Percentiles rank a stretch among this genome's conserved stretches.
These are phyloP conservation scores for Marasmius fiardii DNA, from an alignment of 1,284 basidiomycete genomes.

Conservation along the genomic window DNA sequence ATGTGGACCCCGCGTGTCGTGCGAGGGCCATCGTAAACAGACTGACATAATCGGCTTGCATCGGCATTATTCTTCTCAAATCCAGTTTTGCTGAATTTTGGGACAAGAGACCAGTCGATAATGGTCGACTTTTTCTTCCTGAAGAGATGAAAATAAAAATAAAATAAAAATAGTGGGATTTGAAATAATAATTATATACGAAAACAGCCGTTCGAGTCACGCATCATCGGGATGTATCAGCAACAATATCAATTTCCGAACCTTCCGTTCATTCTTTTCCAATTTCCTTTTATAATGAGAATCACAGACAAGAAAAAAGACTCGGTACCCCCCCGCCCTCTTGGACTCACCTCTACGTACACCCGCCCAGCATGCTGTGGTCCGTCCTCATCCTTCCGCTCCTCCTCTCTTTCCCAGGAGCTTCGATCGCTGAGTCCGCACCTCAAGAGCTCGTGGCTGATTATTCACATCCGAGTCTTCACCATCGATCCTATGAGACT, in stretches of 20 bases:
- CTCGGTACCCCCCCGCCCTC: not conserved
- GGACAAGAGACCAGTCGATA: too few species aligned
- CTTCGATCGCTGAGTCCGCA: conserved; percentile 16
- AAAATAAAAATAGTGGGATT: too few species aligned
- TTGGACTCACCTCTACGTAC: conserved; percentile 8
- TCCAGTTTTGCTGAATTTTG: too few species aligned
- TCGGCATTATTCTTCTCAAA: too few species aligned
- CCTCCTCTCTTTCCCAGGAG: conserved; percentile 26
- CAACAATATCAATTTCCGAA: not conserved
- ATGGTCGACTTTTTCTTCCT: too few species aligned
- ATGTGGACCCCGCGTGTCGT: not conserved
- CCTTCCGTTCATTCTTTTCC: not conserved
- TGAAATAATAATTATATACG: too few species aligned
- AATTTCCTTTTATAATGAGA: not conserved
- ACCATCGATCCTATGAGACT: not conserved
- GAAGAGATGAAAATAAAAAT: too few species aligned
- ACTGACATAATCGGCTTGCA: too few species aligned
- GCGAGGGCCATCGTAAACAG: not conserved
- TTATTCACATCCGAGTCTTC: not conserved
- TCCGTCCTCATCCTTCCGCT: conserved; percentile 25
- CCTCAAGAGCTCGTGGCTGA: not conserved
- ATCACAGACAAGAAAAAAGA: not conserved
- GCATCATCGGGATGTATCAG: not conserved
- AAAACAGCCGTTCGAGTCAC: not conserved
- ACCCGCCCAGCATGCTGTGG: conserved; percentile 25